Evolutionary conservation across 805 yeast species (phyloP).

Genomic region (Dipodascus albidus): DNA sequence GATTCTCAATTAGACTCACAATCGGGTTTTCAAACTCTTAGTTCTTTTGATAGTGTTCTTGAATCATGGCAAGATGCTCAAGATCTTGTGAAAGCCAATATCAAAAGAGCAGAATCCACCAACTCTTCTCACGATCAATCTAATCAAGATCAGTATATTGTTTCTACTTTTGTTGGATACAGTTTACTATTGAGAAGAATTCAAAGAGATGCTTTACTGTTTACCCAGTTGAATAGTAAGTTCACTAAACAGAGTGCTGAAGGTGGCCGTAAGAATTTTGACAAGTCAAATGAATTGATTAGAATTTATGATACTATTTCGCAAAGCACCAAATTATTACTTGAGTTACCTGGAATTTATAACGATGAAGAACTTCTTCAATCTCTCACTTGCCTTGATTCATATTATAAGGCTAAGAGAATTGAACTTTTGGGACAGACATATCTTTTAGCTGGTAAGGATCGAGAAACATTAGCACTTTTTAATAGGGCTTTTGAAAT

Average conservation of each 20-base stretch:
- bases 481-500: conserved; percentile 11
- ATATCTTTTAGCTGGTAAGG: conserved; percentile 22
- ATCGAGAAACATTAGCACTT: conserved; percentile 24
- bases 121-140: conserved; percentile 34
- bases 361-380: conserved; percentile 60
- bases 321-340: conserved; percentile 43
- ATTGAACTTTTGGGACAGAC: conserved; percentile 32
- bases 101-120: conserved; percentile 31
- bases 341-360: conserved; percentile 85
- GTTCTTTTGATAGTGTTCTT: conserved; percentile 45
- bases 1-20: conserved; percentile 16
- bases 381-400: conserved; percentile 40
- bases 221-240: conserved; percentile 7
- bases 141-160: conserved; percentile 59
- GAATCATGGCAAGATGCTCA: conserved; percentile 61
- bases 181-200: conserved; percentile 53
- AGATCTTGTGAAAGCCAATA: conserved; percentile 44
- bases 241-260: conserved; percentile 8
- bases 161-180: conserved; percentile 66
- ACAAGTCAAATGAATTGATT: conserved; percentile 27
- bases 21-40: conserved; percentile 22
- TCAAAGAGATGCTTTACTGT: conserved; percentile 54
- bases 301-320: conserved; percentile 42
- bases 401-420: conserved; percentile 37
- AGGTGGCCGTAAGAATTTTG: conserved; percentile 5